A percentile compares a stretch with the other conserved stretches of the same genome.
Evolutionary conservation across 148 eudicot genomes (phyloP).

Genomic region (Persicaria maculosa): DNA sequence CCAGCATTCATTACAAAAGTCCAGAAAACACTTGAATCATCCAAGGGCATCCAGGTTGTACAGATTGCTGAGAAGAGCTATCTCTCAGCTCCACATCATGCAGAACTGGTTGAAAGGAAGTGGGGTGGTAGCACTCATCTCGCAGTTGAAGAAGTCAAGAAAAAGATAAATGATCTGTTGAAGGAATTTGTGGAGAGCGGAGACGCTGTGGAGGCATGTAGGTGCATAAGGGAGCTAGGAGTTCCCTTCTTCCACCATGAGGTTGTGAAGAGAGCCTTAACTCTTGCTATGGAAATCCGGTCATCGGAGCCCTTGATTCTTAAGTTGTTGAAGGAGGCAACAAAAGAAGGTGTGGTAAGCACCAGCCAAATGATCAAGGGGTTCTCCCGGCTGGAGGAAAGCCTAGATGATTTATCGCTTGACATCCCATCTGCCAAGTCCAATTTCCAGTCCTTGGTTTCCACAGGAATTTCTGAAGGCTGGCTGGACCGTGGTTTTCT

Average conservation of each 20-base stretch:
- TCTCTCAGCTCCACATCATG: slow-evolving; percentile 98
- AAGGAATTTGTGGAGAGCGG: slow-evolving; percentile 79
- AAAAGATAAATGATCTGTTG: slow-evolving; percentile 66
- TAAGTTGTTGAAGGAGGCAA: slow-evolving; percentile 69
- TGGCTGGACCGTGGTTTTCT: slow-evolving; percentile 75
- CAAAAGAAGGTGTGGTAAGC: slow-evolving; percentile 87
- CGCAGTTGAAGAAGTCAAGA: slow-evolving; percentile 92
- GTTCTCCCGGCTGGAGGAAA: slow-evolving; percentile 64
- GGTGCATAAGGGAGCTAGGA: slow-evolving; percentile 82
- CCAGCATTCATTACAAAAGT: slow-evolving; percentile 81
- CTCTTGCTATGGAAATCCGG: slow-evolving; percentile 72
- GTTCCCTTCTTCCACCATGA: slow-evolving; percentile 91
- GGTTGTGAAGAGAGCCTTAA: slow-evolving; percentile 85
- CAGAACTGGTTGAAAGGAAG: slow-evolving; percentile 81
- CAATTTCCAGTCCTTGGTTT: slow-evolving; percentile 49
- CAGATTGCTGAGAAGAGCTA: slow-evolving; percentile 92
- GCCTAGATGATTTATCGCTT: slow-evolving; percentile 87
- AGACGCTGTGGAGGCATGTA: slow-evolving; percentile 81
- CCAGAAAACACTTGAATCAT: slow-evolving; percentile 43
- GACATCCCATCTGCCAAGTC: slow-evolving; percentile 80
- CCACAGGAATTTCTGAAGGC: slow-evolving; percentile 68
- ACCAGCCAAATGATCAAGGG: slow-evolving; percentile 91
- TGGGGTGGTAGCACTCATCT: slow-evolving; percentile 95
- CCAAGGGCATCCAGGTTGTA: slow-evolving; percentile 72
- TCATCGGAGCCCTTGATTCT: slow-evolving; percentile 58